Base-by-base conservation (phyloP, 78 protist genomes). In the Dictyostelium firmibasis region DNA sequence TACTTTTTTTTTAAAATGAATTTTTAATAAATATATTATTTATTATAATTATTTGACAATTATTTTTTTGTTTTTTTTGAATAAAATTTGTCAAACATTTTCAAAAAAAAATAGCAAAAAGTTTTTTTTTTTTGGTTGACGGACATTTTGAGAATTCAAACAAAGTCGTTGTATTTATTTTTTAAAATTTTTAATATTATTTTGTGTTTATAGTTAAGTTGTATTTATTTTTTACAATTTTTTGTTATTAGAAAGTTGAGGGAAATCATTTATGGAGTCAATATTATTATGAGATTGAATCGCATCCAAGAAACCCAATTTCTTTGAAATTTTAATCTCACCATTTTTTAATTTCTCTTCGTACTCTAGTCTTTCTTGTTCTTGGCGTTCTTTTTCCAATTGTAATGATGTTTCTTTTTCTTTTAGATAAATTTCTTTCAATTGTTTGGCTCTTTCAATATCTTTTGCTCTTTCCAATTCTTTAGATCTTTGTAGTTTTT, bases 391-490 rank as follows among this genome's bases (percentile, higher is more conserved):
- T 44, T 47, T 41, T 43, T 89, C 94, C 1, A 16, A 18, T 79
- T 88, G 86, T 16, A 62, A 35, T 6, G 64, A 67, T 20, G 14
- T 9, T 50, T 78, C 33, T 67, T 81, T 38, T 31, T 89, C 87
- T 33, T 89, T 36, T 18, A 31, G 29, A 81, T 29, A 29, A 16
- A 77, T 23, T 14, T 89, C 88, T 13, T 35, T 41, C 31, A 89
- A 25, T 67, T 89, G 75, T 25, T 47, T 23, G 6, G 94, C 83
- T 20, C 94, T 35, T 47, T 81, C 75, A 11, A 89, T 69, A 50
- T 89, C 94, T n/a, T 35, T 43, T 25, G 35, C 64, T 11, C 94
- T 23, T 35, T 89, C 94, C 43, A 27, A 13, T 69, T 78, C 94
- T 70, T 89, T 89, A 7, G 33, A 36, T 38, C 53, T 67, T 38